Base-by-base conservation (phyloP, 176 grass and related monocot species). In the Ananas comosus region DNA sequence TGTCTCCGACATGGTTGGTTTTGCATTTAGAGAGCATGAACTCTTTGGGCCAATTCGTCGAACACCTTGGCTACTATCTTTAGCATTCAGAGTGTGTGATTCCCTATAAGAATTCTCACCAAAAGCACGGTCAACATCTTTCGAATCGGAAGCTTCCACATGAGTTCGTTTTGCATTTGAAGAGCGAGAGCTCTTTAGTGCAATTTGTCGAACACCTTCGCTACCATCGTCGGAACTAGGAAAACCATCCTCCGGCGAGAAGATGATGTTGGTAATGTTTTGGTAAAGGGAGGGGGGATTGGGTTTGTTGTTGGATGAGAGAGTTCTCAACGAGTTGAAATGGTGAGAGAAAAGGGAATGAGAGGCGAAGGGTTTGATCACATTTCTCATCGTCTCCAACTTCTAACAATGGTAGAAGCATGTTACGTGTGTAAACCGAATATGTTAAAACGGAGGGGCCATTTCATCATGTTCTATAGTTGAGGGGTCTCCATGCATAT, bases 191-290 rank as follows among this genome's bases (percentile, higher is more conserved):
- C 61, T 80, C 51, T 69, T 59, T 49, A 3, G 42, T 64, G 72
- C 77, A 80, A 72, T 85, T 76, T 49, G 66, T 49, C 77, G 52
- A 85, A 66, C 72, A 76, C 1, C 22, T 68, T 50, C 58, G 24
- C 72, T 9, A 29, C 71, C 16, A 42, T 48, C 19, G 64, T 22
- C 19, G 11, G 24, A 13, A 18, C 21, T 63, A 64, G 25, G 1
- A 25, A 67, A 13, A 18, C 22, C 50, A 2, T 67, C n/a, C 64
- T 68, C 51, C 2, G 16, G 21, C 1, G 28, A 51, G 18, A 50
- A 48, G 9, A 85, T 42, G 51, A 80, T 27, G 52, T 70, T 51
- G 2, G 77, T 67, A 27, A 85, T 80, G 58, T 25, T 29, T 52
- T 77, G 23, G 51, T 72, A 76, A n/a, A 85, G 33, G 70, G 77